These are phyloP conservation scores for Grigorovia yakushimaensis DNA, from an alignment of 805 yeast species.

Conservation along the genomic window DNA sequence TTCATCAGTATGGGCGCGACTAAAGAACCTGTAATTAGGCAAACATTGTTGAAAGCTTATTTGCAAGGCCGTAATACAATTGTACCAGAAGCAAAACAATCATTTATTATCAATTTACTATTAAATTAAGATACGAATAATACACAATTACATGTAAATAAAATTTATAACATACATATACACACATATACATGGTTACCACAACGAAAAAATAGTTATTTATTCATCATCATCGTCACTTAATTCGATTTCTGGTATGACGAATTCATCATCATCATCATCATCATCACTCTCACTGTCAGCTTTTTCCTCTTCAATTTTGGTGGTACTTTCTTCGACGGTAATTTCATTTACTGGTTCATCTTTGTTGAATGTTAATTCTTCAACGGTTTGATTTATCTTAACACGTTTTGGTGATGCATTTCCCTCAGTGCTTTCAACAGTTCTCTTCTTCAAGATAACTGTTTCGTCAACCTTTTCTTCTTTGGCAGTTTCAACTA, in stretches of 20 bases:
- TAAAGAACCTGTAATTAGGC: conserved; percentile 49
- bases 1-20: conserved; percentile 47
- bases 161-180: too few species aligned
- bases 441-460: conserved; percentile 1
- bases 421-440: neutral
- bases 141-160: too few species aligned
- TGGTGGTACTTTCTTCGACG: conserved; percentile 2
- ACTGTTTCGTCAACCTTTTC: conserved; percentile 2
- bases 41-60: conserved; percentile 66
- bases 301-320: conserved; percentile 4
- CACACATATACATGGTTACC: too few species aligned
- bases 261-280: conserved; percentile 13
- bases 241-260: conserved; percentile 6
- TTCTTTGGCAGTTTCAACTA: neutral
- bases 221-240: conserved; percentile 8
- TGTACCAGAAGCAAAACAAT: too few species aligned
- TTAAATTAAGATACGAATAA: neutral
- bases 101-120: too few species aligned
- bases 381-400: conserved; percentile 7
- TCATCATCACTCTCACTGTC: conserved; percentile 13
- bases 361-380: neutral
- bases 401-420: conserved; percentile 2
- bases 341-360: neutral
- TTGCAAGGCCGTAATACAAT: conserved; percentile 24
- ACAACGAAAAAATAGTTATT: neutral